These are phyloP conservation scores for Ceratocystis colombiana DNA, from an alignment of 2,329 filamentous ascomycete genomes.

Conservation along the genomic window DNA sequence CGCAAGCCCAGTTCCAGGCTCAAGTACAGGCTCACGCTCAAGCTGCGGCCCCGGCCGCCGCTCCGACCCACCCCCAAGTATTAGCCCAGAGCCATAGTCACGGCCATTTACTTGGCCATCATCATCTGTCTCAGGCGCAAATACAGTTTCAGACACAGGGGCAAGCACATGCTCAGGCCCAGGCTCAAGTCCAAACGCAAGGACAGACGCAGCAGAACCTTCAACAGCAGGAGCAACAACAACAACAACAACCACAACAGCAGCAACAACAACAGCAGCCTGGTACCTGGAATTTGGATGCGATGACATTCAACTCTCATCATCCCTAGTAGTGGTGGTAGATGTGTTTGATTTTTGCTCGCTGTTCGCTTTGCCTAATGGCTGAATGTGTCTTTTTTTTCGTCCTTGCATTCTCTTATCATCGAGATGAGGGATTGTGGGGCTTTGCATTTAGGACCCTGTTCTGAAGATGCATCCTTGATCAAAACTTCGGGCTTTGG, in stretches of 20 bases:
- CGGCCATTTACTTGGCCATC: neutral
- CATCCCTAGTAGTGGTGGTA: neutral
- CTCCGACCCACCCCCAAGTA: neutral
- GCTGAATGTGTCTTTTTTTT: too few species aligned
- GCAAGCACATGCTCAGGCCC: neutral
- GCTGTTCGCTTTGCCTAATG: neutral
- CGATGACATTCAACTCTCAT: neutral
- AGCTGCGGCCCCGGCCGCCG: neutral
- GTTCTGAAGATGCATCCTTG: neutral
- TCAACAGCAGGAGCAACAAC: neutral
- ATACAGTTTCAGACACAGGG: neutral
- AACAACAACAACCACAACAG: neutral
- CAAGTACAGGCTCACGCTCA: neutral
- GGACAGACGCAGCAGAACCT: neutral
- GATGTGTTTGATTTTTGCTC: neutral
- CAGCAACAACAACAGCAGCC: neutral
- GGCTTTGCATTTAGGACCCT: neutral
- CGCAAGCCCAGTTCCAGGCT: neutral
- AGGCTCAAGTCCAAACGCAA: neutral
- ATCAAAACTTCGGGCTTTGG: neutral
- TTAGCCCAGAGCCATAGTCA: neutral
- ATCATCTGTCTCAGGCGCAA: neutral
- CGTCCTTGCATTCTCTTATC: too few species aligned
- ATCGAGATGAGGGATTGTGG: too few species aligned
- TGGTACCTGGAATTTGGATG: neutral